Conservation (phyloP, 2,329 filamentous ascomycete genomes). For the Didymella glomerata region DNA sequence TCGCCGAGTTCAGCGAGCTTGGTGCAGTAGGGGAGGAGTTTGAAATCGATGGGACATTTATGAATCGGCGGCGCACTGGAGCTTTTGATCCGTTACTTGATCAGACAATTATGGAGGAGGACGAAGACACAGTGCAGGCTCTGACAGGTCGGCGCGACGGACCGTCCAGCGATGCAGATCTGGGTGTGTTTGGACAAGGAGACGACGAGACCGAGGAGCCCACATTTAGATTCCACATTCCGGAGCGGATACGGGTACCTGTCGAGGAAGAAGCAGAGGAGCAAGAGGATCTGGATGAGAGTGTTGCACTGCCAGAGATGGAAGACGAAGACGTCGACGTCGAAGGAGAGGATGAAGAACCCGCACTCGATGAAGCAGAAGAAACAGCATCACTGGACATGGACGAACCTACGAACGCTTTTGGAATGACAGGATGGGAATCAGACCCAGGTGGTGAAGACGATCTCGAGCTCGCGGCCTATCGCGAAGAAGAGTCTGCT, state of each 20-base stretch:
- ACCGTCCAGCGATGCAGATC: slow-evolving; percentile 41
- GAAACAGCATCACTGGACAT: slow-evolving; percentile 36
- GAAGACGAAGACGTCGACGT: slow-evolving; percentile 4
- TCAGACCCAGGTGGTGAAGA: slow-evolving; percentile 38
- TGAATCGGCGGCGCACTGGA: slow-evolving; percentile 36
- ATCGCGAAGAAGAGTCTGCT: slow-evolving; percentile 47
- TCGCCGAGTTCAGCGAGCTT: slow-evolving; percentile 57
- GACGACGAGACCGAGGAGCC: slow-evolving; percentile 49
- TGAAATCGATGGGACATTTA: slow-evolving; percentile 55
- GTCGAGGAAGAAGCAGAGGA: slow-evolving; percentile 26
- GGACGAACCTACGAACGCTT: slow-evolving; percentile 28
- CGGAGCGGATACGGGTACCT: slow-evolving; percentile 43
- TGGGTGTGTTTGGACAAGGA: slow-evolving; percentile 45
- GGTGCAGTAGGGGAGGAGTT: slow-evolving; percentile 46
- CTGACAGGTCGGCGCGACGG: slow-evolving; percentile 44
- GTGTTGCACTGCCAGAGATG: slow-evolving; percentile 15
- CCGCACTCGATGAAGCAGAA: slow-evolving; percentile 43
- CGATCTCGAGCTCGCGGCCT: slow-evolving; percentile 44
- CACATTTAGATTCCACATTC: slow-evolving; percentile 52
- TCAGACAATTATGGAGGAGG: slow-evolving; percentile 42
- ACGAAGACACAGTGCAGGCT: slow-evolving; percentile 44
- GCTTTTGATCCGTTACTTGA: slow-evolving; percentile 51
- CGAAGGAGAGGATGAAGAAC: slow-evolving; percentile 4
- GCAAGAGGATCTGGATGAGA: slow-evolving; percentile 22
- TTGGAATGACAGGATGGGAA: slow-evolving; percentile 43